phyloP scores from a whole-genome alignment of 2,329 filamentous ascomycete genomes.

The Cordyceps cicadae region DNA sequence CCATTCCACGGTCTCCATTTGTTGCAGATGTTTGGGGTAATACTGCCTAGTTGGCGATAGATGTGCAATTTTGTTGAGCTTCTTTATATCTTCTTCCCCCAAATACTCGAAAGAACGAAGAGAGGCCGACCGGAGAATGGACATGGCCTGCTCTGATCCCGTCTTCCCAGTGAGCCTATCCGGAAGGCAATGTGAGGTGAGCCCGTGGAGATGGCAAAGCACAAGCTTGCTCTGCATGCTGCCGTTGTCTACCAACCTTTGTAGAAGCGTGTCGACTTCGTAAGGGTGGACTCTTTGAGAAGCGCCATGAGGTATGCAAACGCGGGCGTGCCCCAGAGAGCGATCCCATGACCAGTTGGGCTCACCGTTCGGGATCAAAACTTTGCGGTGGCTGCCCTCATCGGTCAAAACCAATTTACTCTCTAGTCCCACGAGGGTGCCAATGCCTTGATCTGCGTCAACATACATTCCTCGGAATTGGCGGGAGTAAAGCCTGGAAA shows the following conservation, averaged over 20 bases:
- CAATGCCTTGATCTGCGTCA: background rate
- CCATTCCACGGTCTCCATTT: constrained; percentile 1
- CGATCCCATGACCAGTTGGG: background rate
- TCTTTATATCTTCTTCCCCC: background rate
- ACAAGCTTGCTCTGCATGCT: constrained; percentile 43
- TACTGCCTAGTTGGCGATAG: background rate
- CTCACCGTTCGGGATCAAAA: constrained; percentile 2
- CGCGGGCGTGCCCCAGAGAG: background rate
- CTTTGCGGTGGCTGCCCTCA: background rate
- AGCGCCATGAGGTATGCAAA: background rate
- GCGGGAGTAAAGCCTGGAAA: background rate
- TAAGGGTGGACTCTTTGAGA: constrained; percentile 1
- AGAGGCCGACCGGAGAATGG: constrained; percentile 38
- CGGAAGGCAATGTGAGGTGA: constrained; percentile 42
- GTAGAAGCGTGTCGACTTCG: background rate
- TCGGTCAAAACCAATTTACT: background rate
- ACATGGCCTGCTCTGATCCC: constrained; percentile 44
- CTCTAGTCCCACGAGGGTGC: background rate
- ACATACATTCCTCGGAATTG: constrained; percentile 9
- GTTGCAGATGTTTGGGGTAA: background rate
- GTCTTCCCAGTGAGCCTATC: constrained; percentile 41
- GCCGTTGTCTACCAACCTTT: constrained; percentile 37
- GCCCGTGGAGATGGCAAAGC: constrained; percentile 41
- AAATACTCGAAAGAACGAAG: constrained; percentile 30
- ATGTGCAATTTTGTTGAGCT: background rate